Conservation (phyloP, 805 yeast species). For the Grigorovia transvaalensis region DNA sequence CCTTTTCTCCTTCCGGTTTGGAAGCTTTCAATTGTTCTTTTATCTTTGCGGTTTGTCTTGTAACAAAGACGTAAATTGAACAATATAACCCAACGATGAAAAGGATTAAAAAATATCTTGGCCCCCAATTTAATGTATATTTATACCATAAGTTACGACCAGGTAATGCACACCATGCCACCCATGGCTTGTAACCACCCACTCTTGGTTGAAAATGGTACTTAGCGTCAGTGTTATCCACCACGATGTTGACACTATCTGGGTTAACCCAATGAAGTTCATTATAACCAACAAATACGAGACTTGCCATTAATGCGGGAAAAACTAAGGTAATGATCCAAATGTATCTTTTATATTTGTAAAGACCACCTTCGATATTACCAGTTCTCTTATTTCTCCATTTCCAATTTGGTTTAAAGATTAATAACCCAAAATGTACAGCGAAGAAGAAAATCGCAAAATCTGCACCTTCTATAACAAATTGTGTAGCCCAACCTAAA, state of each 20-base stretch:
- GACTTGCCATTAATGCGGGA: conserved; percentile 58
- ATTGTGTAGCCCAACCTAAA: conserved; percentile 73
- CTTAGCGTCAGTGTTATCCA: conserved; percentile 18
- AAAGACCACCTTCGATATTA: conserved; percentile 67
- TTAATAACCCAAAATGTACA: conserved; percentile 64
- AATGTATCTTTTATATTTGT: conserved; percentile 43
- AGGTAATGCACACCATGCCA: conserved; percentile 75
- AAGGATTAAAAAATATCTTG: conserved; percentile 58
- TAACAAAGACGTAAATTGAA: conserved; percentile 63
- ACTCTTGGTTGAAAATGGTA: conserved; percentile 19
- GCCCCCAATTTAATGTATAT: conserved; percentile 68
- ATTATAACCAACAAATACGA: conserved; percentile 48
- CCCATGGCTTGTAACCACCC: conserved; percentile 49
- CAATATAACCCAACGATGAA: conserved; percentile 55
- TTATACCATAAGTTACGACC: conserved; percentile 64
- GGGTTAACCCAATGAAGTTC: conserved; percentile 8
- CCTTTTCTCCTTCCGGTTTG: background rate
- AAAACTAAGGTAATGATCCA: conserved; percentile 48
- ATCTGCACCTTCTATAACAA: conserved; percentile 79
- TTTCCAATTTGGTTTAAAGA: conserved; percentile 50
- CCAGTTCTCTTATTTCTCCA: conserved; percentile 30
- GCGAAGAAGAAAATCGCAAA: conserved; percentile 75
- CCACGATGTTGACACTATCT: conserved; percentile 15
- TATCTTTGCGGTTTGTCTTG: conserved; percentile 46
- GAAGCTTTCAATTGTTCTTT: conserved; percentile 26